phyloP scores from a whole-genome alignment of 1,284 basidiomycete species.

The Leccinum variabile region DNA sequence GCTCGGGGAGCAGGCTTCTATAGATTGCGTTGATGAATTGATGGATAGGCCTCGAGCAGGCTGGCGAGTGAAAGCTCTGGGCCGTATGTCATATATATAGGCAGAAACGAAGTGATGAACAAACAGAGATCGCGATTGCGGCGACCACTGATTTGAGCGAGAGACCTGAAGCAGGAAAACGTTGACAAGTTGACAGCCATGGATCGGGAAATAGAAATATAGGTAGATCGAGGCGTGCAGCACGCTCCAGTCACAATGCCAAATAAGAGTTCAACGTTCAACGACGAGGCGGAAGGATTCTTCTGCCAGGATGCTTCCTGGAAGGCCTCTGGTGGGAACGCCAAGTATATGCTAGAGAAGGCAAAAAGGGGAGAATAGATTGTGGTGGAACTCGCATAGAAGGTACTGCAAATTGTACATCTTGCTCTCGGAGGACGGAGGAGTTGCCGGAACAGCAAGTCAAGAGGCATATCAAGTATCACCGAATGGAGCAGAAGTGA shows the following conservation, averaged over 20 bases:
- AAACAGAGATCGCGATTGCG: neutral
- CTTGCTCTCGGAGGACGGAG: too few species aligned
- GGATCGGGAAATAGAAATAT: too few species aligned
- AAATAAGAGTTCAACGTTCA: neutral
- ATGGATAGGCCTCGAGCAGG: too few species aligned
- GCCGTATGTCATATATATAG: neutral
- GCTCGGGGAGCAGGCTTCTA: conserved; percentile 1
- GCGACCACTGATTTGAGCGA: neutral
- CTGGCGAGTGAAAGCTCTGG: conserved; percentile 14
- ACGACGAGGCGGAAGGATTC: too few species aligned
- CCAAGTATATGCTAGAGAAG: neutral
- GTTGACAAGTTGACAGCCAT: too few species aligned
- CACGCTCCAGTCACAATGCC: too few species aligned
- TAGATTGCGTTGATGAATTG: conserved; percentile 14
- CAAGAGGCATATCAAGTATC: too few species aligned
- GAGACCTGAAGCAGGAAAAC: too few species aligned
- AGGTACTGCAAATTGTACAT: neutral
- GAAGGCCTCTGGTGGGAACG: neutral
- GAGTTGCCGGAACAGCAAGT: too few species aligned
- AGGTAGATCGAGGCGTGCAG: too few species aligned
- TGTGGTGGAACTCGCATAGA: conserved; percentile 2
- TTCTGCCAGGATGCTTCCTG: neutral
- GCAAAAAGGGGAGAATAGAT: neutral
- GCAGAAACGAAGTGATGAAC: conserved; percentile 7
- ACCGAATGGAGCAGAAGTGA: too few species aligned